Evolutionary conservation across 805 yeast species (phyloP), one percentile per base, ranked within the genome.

Genomic region (Saccharomycopsis selenospora): DNA sequence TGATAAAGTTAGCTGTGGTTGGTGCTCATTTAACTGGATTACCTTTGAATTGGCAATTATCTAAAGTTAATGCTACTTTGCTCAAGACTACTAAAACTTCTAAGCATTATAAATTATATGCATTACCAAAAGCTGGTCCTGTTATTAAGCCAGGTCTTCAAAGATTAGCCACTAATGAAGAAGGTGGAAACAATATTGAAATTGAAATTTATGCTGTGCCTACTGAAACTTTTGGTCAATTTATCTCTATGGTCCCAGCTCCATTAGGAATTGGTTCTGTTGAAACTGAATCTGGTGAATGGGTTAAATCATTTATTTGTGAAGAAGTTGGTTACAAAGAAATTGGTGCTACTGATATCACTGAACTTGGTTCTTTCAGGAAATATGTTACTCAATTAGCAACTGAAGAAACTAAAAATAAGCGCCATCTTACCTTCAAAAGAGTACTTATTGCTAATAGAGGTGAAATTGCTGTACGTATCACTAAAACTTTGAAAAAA

Each of bases 381-480:
- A 67, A 72, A 2, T 87, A 85, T 67, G 68, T 76, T 43, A 60
- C 55, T 44, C 63, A 41, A 1, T n/a, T 47, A 11, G 42, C 22
- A 4, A 7, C 43, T 6, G 17, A 38, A 26, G 36, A 30, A 49
- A 58, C 54, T 36, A 52, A 58, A 3, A 30, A 43, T 26, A 40
- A 50, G 63, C 58, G 40, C 49, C 44, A 43, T 36, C 36, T 48
- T 13, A 30, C 54, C 4, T 49, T 52, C 30, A 52, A 49, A 18
- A 46, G 38, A 28, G 96, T 91, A n/a, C 73, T 91, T 48, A 93
- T 91, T 47, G 98, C 98, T 36, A 91, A 91, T 71, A 79, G 99
- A 68, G 98, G 98, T 64, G 99, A 91, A 68, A 91, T 91, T 59
- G 97, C 99, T 2, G 97, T 90, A 26, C 74, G 99, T 60, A 88